Base-by-base conservation (phyloP, 306 rosid genomes). In the Cucurbita pepo region DNA sequence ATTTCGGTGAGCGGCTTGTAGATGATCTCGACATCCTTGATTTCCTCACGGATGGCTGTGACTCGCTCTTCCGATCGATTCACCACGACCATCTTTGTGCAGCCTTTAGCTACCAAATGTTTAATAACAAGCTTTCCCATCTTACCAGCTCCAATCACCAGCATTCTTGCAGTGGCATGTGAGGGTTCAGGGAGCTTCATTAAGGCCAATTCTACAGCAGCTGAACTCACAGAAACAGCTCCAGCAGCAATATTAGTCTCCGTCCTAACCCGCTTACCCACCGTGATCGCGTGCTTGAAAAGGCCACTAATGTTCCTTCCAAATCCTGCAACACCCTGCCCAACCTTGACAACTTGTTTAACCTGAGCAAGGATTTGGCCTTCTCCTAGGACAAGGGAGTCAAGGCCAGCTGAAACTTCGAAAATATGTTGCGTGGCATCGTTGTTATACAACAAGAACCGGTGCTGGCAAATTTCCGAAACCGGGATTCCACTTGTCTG, bases 321-420 rank as follows among this genome's bases (percentile, higher is more conserved):
- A 78, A 95, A 95, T 75, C 97, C 97, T 70, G 81, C 83, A 76
- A 89, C 92, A 74, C 97, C 99, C 73, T 95, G 97, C 71, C 96
- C 99, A 80, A 95, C 96, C 84, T 85, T 95, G 56, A 95, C 99
- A 80, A 95, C 99, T 79, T 91, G 99, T 80, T 95, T 95, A 76
- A 94, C 99, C 83, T 95, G 99, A 62, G 99, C 88, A 85, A 95
- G 99, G 72, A 95, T 91, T 78, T 95, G 99, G 78, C 99, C 99
- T 83, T 95, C 99, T 77, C 97, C 99, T n/a, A 91, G 87, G 54
- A 95, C 99, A 73, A 95, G 95, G 79, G 99, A 95, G 59, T 95
- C 99, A 4, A 95, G 97, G 54, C 99, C 99, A 1, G 99, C 97
- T 48, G 99, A 91, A 45, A 91, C 99, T 74, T 95, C 96, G 64